Conservation (phyloP, 1,139 yeast species). For the Ogataea hybrid region DNA sequence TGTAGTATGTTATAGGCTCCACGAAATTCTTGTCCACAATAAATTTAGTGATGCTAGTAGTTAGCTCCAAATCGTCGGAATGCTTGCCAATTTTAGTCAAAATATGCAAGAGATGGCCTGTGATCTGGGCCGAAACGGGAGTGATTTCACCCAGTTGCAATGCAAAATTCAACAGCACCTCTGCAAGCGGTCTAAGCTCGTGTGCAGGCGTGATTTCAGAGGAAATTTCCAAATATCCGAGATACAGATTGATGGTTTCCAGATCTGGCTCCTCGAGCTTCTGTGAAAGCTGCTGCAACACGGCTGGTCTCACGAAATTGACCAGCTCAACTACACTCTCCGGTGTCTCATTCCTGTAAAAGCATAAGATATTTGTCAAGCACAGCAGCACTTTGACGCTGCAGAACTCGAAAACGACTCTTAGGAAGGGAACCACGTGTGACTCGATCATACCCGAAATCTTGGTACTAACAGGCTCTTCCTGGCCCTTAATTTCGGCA, state of each 20-base stretch:
- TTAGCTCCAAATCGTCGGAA: conserved; percentile 16
- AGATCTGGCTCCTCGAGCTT: conserved; percentile 13
- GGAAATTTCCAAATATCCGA: conserved; percentile 19
- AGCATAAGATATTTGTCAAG: conserved; percentile 69
- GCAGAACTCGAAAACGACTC: conserved; percentile 32
- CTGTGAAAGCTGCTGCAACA: conserved; percentile 3
- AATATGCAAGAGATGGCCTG: conserved; percentile 40
- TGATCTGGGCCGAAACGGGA: conserved; percentile 4
- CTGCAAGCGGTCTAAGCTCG: conserved; percentile 7
- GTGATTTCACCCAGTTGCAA: conserved; percentile 1
- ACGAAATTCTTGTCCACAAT: conserved; percentile 25
- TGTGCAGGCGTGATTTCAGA: conserved; percentile 10
- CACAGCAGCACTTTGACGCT: conserved; percentile 58
- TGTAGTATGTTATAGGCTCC: conserved; percentile 21
- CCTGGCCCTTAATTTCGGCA: conserved; percentile 52
- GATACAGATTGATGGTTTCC: conserved; percentile 23
- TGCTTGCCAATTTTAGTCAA: conserved; percentile 51
- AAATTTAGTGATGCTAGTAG: conserved; percentile 22
- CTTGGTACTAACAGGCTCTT: conserved; percentile 8
- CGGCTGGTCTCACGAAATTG: conserved; percentile 5
- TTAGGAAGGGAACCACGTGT: conserved; percentile 30
- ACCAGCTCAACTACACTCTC: conserved; percentile 14
- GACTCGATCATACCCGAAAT: conserved; percentile 11
- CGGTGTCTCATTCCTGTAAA: conserved; percentile 32
- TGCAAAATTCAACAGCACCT: conserved; percentile 5